Evolutionary conservation across 2,329 filamentous ascomycete genomes (phyloP).

Genomic region (Beauveria brongniartii): DNA sequence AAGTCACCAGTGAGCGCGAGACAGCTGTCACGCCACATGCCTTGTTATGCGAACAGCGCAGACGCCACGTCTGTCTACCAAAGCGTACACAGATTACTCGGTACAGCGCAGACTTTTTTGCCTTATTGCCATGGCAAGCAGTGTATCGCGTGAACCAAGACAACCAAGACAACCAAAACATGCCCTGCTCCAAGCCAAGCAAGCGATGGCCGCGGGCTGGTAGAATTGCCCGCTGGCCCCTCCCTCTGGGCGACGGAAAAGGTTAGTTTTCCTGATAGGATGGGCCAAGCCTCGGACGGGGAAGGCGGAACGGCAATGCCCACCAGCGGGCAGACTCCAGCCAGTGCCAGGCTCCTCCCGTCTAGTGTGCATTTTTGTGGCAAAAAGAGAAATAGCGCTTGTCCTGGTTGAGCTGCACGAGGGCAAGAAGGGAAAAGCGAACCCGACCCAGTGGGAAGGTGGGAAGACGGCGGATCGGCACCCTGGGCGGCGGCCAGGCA

Average conservation of each 20-base stretch:
- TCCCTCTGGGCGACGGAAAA: neutral
- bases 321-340: neutral
- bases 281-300: neutral
- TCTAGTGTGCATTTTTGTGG: neutral
- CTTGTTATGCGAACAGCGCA: neutral
- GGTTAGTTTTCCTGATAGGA: neutral
- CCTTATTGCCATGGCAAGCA: neutral
- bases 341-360: neutral
- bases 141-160: neutral
- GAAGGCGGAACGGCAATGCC: constrained; percentile 6
- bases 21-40: neutral
- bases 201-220: neutral
- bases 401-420: neutral
- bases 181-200: neutral
- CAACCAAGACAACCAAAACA: neutral
- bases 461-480: constrained; percentile 8
- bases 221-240: neutral
- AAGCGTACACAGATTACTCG: too few species aligned
- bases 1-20: neutral
- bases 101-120: neutral
- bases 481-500: neutral
- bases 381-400: too few species aligned
- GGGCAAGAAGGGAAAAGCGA: neutral
- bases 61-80: neutral
- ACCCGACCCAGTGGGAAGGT: neutral